Conservation (phyloP, 176 grass and related monocot genomes). For the Neostapfia colusana region DNA sequence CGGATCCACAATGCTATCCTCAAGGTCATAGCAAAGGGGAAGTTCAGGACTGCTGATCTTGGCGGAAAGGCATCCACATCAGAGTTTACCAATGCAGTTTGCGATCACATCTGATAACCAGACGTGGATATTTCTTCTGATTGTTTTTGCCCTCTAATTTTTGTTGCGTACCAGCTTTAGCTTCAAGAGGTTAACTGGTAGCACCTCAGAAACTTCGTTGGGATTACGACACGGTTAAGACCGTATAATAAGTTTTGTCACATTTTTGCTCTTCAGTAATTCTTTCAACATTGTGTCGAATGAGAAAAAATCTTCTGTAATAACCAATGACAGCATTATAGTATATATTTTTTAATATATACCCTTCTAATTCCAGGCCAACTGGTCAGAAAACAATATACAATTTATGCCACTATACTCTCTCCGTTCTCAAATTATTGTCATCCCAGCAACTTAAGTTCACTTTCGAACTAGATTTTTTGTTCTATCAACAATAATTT, state of each 20-base stretch:
- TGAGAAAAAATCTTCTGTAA: conserved; percentile 36
- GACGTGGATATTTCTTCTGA: conserved; percentile 23
- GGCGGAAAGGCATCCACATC: conserved; percentile 72
- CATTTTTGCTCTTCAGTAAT: conserved; percentile 34
- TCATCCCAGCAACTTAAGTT: neutral
- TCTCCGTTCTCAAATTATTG: too few species aligned
- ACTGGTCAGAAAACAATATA: neutral
- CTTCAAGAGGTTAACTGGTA: conserved; percentile 43
- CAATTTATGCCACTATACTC: too few species aligned
- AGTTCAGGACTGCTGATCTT: conserved; percentile 77
- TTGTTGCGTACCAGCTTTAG: conserved; percentile 43
- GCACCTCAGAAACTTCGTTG: conserved; percentile 36
- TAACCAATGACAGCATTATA: conserved; percentile 34
- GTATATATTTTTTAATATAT: conserved; percentile 26
- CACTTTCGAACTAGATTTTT: too few species aligned
- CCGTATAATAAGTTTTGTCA: conserved; percentile 43
- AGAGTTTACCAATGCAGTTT: conserved; percentile 90
- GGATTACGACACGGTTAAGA: conserved; percentile 30
- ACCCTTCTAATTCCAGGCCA: neutral
- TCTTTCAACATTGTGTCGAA: conserved; percentile 8
- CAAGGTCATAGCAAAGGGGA: conserved; percentile 71
- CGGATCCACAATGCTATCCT: conserved; percentile 86
- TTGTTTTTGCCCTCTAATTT: conserved; percentile 28
- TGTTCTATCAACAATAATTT: too few species aligned
- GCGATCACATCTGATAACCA: conserved; percentile 64